Evolutionary conservation across 164 flowering plant genomes (phyloP).

Genomic region (Chimonanthus salicifolius): DNA sequence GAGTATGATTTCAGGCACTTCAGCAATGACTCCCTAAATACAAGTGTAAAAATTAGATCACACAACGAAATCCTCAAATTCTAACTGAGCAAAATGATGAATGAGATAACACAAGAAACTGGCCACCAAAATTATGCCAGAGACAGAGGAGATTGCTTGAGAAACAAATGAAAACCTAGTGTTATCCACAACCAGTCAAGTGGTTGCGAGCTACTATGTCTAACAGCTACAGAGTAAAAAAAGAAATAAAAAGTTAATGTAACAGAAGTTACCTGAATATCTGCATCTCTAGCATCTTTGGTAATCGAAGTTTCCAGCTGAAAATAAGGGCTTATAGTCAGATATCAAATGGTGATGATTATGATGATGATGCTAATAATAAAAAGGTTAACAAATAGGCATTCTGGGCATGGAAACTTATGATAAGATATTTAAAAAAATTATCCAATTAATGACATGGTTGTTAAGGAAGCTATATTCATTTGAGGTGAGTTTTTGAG

Average conservation of each 20-base stretch:
- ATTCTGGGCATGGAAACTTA: no score
- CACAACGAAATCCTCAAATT: not conserved
- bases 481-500: no score
- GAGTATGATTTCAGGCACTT: conserved; percentile 85
- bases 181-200: not conserved
- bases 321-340: conserved; percentile 8
- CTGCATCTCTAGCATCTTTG: conserved; percentile 60
- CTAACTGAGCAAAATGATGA: not conserved
- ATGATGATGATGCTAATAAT: no score
- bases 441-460: no score
- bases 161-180: not conserved
- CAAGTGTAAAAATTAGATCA: not conserved
- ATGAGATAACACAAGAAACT: no score
- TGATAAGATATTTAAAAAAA: no score
- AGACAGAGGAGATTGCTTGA: not conserved
- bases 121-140: not conserved
- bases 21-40: conserved; percentile 61
- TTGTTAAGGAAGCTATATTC: no score
- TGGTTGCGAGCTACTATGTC: not conserved
- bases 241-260: no score
- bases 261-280: conserved; percentile 61
- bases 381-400: no score
- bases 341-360: not conserved
- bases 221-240: not conserved
- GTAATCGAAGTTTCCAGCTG: conserved; percentile 69